Percentiles rank a stretch among this genome's conserved stretches.
Conservation (phyloP, 129 eudicot species). For the Cynara cardunculus region DNA sequence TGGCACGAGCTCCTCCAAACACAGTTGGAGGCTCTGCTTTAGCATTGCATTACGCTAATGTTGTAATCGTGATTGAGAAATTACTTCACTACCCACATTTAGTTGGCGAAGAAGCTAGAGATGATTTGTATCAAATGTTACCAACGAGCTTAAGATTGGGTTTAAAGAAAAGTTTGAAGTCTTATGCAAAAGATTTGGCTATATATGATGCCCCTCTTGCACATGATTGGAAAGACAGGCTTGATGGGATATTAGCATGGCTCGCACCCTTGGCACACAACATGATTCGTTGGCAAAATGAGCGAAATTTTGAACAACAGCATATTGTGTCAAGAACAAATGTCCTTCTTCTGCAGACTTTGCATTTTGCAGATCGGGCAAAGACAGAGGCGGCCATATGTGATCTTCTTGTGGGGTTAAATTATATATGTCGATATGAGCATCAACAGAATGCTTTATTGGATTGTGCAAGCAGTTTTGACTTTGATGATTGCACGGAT, state of each 20-base stretch:
- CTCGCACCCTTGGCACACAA: slow-evolving; percentile 87
- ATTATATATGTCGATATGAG: slow-evolving; percentile 90
- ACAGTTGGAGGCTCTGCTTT: slow-evolving; percentile 92
- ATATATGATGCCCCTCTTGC: slow-evolving; percentile 96
- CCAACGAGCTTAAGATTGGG: slow-evolving; percentile 73
- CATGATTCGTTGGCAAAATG: slow-evolving; percentile 97
- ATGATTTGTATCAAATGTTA: slow-evolving; percentile 86
- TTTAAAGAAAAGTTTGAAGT: slow-evolving; percentile 57
- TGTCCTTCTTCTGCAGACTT: slow-evolving; percentile 83
- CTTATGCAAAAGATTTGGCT: slow-evolving; percentile 62
- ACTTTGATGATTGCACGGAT: slow-evolving; percentile 78
- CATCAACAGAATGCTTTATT: slow-evolving; percentile 84
- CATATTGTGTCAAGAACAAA: slow-evolving; percentile 75
- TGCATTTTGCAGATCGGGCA: slow-evolving; percentile 75
- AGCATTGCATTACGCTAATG: slow-evolving; percentile 90
- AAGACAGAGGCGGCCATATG: slow-evolving; percentile 79
- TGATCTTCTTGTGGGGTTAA: slow-evolving; percentile 87
- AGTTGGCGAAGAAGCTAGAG: slow-evolving; percentile 94
- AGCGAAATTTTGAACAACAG: slow-evolving; percentile 83
- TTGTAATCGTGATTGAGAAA: slow-evolving; percentile 82
- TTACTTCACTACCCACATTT: slow-evolving; percentile 80
- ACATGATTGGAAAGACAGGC: slow-evolving; percentile 87
- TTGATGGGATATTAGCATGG: slow-evolving; percentile 61
- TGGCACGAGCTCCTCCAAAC: slow-evolving; percentile 51
- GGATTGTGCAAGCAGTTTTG: slow-evolving; percentile 94